Conservation (phyloP, 2,329 filamentous ascomycete species). For the Nothophoma quercina region DNA sequence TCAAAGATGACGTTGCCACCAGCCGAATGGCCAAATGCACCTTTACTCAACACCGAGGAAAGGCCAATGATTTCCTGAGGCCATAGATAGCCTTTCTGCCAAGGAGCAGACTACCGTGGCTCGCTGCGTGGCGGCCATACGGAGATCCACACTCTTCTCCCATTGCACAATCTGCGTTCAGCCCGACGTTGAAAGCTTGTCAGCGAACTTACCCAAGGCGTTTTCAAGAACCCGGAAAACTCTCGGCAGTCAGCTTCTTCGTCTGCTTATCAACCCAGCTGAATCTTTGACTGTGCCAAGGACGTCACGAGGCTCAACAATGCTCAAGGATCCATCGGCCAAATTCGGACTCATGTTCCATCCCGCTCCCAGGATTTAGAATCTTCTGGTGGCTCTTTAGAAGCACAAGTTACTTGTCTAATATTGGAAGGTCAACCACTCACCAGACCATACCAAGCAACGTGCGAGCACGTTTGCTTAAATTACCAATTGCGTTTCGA, state of each 20-base stretch:
- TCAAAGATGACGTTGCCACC: constrained; percentile 26
- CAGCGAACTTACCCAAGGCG: constrained; percentile 25
- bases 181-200: constrained; percentile 37
- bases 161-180: constrained; percentile 22
- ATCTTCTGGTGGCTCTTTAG: constrained; percentile 11
- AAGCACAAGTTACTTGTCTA: neutral
- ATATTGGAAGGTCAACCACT: neutral
- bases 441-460: neutral
- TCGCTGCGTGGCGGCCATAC: constrained; percentile 19
- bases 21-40: constrained; percentile 8
- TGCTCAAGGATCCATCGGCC: constrained; percentile 8
- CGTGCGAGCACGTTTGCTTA: constrained; percentile 8
- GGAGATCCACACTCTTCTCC: constrained; percentile 8
- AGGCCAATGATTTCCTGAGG: constrained; percentile 20
- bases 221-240: constrained; percentile 22
- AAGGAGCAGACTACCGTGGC: constrained; percentile 21
- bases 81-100: constrained; percentile 18
- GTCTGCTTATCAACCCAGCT: constrained; percentile 25
- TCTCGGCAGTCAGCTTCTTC: constrained; percentile 28
- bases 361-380: constrained; percentile 11
- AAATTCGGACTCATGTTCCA: neutral
- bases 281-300: constrained; percentile 28
- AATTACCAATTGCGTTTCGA: neutral
- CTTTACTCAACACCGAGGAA: constrained; percentile 15
- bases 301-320: constrained; percentile 36